Evolutionary conservation across 148 eudicot genomes (phyloP), one percentile per base, ranked within the genome.

Genomic region (Silene uniflora): DNA sequence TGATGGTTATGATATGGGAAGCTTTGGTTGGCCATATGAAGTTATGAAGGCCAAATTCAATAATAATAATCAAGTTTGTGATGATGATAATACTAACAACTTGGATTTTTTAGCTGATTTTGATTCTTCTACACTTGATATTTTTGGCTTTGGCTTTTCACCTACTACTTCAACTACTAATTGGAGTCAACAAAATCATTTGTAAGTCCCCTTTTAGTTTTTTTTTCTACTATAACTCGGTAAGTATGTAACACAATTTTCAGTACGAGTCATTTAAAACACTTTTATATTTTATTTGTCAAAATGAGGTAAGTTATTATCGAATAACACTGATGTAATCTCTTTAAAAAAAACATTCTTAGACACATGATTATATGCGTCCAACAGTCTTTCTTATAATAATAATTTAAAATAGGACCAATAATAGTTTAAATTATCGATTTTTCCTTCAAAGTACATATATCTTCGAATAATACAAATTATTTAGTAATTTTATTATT

Each of bases 101-200:
- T 78, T 73, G n/a, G 47, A 72, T 56, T 82, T 83, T 69, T 80
- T 76, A 72, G 76, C 59, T 22, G 79, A 81, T 14, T 62, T 82
- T 64, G 87, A 85, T 76, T 77, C 87, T 76, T 77, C 87, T 2
- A 66, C 82, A 32, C 73, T 85, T 46, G 84, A 85, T 62, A 69
- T 88, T 75, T 81, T 85, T 81, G 91, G 82, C 49, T 75, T 78
- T 75, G 84, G 81, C 39, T 80, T 80, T 52, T 78, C 87, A 56
- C 79, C 91, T 12, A 78, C 88, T 56, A 71, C 87, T 32, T 80
- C 86, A 67, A 79, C 87, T 18, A 67, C 86, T 35, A 81, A 85
- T 75, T 89, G 91, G 92, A 85, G 75, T 73, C 91, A 86, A 64
- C 86, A 81, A 49, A 79, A 82, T 76, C 81, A 85, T 1, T 35